phyloP scores from a whole-genome alignment of 2,329 filamentous ascomycete species.

The Fusarium aywerte region DNA sequence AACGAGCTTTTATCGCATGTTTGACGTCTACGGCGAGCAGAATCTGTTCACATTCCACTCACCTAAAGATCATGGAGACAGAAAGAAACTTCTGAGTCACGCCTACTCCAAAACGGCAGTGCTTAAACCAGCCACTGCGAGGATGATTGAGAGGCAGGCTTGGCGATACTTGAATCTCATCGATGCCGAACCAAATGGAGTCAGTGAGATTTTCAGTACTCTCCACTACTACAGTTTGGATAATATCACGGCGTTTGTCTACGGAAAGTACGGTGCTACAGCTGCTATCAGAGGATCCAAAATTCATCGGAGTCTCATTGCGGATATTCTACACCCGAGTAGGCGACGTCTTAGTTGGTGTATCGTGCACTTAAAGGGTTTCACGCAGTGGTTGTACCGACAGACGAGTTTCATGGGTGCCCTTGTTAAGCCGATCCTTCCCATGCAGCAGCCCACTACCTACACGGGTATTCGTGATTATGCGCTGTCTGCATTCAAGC shows the following conservation, averaged over 20 bases:
- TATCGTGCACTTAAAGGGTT: constrained; percentile 10
- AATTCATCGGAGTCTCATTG: constrained; percentile 16
- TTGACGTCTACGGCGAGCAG: constrained; percentile 62
- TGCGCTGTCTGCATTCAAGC: constrained; percentile 22
- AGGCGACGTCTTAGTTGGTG: constrained; percentile 34
- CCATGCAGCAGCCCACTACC: constrained; percentile 36
- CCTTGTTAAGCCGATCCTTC: constrained; percentile 17
- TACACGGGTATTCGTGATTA: constrained; percentile 32
- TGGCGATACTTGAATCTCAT: constrained; percentile 27
- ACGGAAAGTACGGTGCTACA: constrained; percentile 30
- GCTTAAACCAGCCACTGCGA: constrained; percentile 19
- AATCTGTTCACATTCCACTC: constrained; percentile 64
- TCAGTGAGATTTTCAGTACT: constrained; percentile 35
- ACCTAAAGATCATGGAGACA: constrained; percentile 56
- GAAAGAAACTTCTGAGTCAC: constrained; percentile 64
- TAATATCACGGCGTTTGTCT: constrained; percentile 31
- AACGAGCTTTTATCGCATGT: constrained; percentile 65
- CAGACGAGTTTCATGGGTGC: not conserved
- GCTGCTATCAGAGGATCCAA: constrained; percentile 25
- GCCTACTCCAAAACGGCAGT: constrained; percentile 64
- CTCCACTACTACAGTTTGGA: constrained; percentile 35
- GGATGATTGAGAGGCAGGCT: constrained; percentile 36
- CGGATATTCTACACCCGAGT: constrained; percentile 35
- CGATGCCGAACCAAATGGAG: constrained; percentile 4
- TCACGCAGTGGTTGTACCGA: constrained; percentile 34